Evolutionary conservation across 208 protist genomes (phyloP).

Genomic region (Leishmania guyanensis): DNA sequence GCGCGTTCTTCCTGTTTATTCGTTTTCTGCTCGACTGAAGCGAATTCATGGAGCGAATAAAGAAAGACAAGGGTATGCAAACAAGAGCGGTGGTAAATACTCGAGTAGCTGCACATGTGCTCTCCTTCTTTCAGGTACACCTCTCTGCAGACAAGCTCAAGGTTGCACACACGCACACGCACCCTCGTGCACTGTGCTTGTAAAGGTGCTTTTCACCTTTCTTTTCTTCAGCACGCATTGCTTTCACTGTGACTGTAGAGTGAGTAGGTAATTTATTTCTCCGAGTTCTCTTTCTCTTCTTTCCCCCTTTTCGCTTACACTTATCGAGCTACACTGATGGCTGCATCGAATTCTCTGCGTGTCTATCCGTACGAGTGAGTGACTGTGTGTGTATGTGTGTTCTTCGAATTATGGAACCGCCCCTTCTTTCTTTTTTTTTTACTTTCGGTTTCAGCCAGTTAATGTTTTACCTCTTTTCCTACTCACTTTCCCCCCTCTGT

Average conservation of each 20-base stretch:
- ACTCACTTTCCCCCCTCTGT: neutral
- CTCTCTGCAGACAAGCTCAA: neutral
- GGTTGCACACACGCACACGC: neutral
- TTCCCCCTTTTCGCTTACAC: neutral
- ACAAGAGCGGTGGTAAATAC: neutral
- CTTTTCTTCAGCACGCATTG: neutral
- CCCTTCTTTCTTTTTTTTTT: conserved; percentile 1
- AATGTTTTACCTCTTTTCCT: neutral
- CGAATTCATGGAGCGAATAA: neutral
- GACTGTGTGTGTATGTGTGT: conserved; percentile 11
- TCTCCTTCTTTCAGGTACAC: neutral
- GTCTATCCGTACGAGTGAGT: conserved; percentile 1
- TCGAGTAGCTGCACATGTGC: neutral
- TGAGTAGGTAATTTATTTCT: conserved; percentile 6
- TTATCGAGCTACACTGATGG: conserved; percentile 16
- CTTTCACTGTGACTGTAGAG: neutral
- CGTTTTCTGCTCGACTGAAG: neutral
- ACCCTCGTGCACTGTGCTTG: neutral
- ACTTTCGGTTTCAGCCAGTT: neutral
- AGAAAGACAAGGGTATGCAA: neutral
- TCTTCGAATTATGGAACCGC: neutral
- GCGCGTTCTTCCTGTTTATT: neutral
- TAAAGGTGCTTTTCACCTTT: neutral
- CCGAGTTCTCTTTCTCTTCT: neutral
- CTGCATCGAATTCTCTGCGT: conserved; percentile 17